Evolutionary conservation across 495 filamentous ascomycete species (phyloP).

Genomic region (Mytilinidion resinicola): DNA sequence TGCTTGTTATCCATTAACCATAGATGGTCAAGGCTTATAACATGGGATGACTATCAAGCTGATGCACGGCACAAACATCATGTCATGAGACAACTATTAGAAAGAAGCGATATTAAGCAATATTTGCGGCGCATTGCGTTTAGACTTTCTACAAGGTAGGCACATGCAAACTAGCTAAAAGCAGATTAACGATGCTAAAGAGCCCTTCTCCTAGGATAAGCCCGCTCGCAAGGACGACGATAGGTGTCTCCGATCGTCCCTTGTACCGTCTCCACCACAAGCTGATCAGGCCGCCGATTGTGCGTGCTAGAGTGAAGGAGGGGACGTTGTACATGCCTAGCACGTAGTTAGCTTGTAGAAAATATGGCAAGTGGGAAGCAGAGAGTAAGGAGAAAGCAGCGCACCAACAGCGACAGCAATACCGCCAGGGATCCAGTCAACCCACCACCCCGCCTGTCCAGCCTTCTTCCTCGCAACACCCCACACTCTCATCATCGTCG

Average conservation of each 20-base stretch:
- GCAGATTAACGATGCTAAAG: constrained; percentile 83
- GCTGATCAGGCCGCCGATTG: constrained; percentile 74
- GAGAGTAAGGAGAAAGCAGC: constrained; percentile 1
- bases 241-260: constrained; percentile 47
- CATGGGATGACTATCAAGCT: no score
- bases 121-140: no score
- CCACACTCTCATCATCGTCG: constrained; percentile 62
- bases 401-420: constrained; percentile 87
- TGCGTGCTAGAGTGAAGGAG: constrained; percentile 85
- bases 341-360: constrained; percentile 24
- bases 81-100: no score
- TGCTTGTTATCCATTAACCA: no score
- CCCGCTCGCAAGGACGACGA: constrained; percentile 63
- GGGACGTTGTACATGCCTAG: constrained; percentile 94
- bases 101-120: no score
- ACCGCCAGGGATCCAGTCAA: constrained; percentile 70
- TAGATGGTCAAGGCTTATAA: no score
- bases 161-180: constrained; percentile 71
- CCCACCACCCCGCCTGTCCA: constrained; percentile 47
- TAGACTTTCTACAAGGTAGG: constrained; percentile 34
- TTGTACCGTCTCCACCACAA: constrained; percentile 68
- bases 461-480: constrained; percentile 37
- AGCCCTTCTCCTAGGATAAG: constrained; percentile 93
- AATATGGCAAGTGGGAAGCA: background rate
- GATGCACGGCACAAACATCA: no score